Percentiles rank a stretch among this genome's conserved stretches.
phyloP scores from a whole-genome alignment of 2,329 filamentous ascomycete genomes.

The Helminthosporium solani region DNA sequence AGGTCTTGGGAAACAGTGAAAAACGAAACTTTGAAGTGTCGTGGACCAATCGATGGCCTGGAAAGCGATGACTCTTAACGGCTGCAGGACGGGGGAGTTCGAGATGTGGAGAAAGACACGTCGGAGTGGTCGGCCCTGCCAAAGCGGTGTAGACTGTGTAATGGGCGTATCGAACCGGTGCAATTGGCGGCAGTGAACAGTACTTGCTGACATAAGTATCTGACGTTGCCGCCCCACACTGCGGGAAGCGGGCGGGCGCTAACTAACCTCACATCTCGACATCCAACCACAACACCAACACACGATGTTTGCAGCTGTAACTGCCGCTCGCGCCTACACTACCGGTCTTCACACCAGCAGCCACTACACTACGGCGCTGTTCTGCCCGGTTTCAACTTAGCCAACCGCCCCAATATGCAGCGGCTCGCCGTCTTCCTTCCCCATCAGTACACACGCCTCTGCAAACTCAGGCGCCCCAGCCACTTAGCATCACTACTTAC shows the following conservation, averaged over 20 bases:
- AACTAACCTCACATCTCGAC: slow-evolving; percentile 31
- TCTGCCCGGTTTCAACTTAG: slow-evolving; percentile 38
- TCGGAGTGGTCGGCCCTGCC: not conserved
- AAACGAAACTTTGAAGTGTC: slow-evolving; percentile 36
- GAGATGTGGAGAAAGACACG: slow-evolving; percentile 1
- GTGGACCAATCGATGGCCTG: slow-evolving; percentile 32
- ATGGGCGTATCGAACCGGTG: not conserved
- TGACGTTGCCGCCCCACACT: slow-evolving; percentile 9
- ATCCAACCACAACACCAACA: slow-evolving; percentile 21
- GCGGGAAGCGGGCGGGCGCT: slow-evolving; percentile 25
- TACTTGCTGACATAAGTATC: not conserved
- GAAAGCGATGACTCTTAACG: slow-evolving; percentile 35
- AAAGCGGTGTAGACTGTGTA: not conserved
- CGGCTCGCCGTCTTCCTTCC: slow-evolving; percentile 33
- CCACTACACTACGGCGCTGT: slow-evolving; percentile 25
- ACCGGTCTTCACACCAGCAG: slow-evolving; percentile 14
- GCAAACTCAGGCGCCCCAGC: slow-evolving; percentile 23
- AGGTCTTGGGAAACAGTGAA: slow-evolving; percentile 33
- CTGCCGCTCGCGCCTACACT: slow-evolving; percentile 30
- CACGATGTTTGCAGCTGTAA: slow-evolving; percentile 28
- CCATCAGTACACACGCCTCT: slow-evolving; percentile 21
- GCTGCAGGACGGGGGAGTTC: slow-evolving; percentile 11
- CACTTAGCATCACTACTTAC: slow-evolving; percentile 24
- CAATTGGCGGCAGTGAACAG: slow-evolving; percentile 1
- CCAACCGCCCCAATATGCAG: slow-evolving; percentile 40